These are phyloP conservation scores for Monilinia fructicola DNA, from an alignment of 2,329 filamentous ascomycete genomes.

Conservation along the genomic window DNA sequence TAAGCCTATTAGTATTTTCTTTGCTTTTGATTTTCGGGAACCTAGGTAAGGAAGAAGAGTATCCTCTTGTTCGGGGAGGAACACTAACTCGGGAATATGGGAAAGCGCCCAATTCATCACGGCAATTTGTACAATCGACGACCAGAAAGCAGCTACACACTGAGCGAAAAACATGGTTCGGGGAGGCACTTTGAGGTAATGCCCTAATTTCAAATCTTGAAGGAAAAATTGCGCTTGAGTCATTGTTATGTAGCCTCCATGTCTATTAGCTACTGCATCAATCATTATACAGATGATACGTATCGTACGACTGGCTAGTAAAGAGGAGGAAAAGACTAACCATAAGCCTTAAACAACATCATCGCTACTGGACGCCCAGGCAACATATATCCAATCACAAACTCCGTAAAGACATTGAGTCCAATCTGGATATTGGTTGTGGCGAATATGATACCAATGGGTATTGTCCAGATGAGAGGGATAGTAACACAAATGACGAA, in stretches of 20 bases:
- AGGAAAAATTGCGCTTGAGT: conserved; percentile 50
- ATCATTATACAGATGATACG: too few relatives aligned
- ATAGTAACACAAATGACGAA: conserved; percentile 40
- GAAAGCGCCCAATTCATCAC: too few relatives aligned
- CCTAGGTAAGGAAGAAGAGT: not conserved
- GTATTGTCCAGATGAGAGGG: conserved; percentile 37
- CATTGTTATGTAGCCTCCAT: conserved; percentile 28
- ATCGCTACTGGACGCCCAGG: conserved; percentile 58
- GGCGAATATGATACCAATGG: conserved; percentile 46
- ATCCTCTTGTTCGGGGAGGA: too few relatives aligned
- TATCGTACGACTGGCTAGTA: too few relatives aligned
- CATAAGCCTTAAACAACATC: not conserved
- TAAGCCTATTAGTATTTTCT: too few relatives aligned
- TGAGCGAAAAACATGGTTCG: conserved; percentile 62
- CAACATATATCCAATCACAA: conserved; percentile 51
- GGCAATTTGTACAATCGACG: too few relatives aligned
- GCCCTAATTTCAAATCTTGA: conserved; percentile 52
- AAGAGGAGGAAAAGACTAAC: too few relatives aligned
- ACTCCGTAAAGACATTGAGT: conserved; percentile 51
- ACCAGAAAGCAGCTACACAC: conserved; percentile 50
- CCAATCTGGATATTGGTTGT: conserved; percentile 52
- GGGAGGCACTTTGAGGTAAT: conserved; percentile 48
- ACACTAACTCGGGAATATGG: too few relatives aligned
- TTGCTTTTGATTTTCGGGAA: conserved; percentile 58
- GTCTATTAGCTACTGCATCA: too few relatives aligned